Conservation (phyloP, 768 basidiomycete species). For the Neoboletus brunneissimus region DNA sequence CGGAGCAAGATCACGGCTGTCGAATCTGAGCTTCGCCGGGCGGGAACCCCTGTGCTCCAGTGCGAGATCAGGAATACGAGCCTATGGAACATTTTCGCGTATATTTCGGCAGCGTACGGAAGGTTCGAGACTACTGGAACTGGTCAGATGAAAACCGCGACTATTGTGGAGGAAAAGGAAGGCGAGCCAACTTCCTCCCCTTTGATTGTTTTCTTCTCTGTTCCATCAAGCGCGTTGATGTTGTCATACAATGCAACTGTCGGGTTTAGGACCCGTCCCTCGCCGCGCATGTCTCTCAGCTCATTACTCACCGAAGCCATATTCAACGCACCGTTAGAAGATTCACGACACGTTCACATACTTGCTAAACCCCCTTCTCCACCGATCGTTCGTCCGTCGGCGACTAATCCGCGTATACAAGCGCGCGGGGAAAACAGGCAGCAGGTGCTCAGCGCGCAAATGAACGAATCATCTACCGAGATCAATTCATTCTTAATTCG, state of each 20-base stretch:
- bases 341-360: constrained; percentile 22
- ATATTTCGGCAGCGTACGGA: constrained; percentile 23
- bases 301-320: constrained; percentile 12
- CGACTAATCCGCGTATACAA: not conserved
- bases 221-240: constrained; percentile 18
- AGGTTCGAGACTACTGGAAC: constrained; percentile 15
- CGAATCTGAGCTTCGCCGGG: constrained; percentile 21
- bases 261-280: constrained; percentile 20
- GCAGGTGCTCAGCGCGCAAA: constrained; percentile 12
- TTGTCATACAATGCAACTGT: constrained; percentile 11
- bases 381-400: not conserved
- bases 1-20: constrained; percentile 22
- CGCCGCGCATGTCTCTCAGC: constrained; percentile 2
- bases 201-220: constrained; percentile 26
- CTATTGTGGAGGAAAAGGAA: constrained; percentile 18
- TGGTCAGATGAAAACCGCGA: constrained; percentile 17
- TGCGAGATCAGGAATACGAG: constrained; percentile 21
- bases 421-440: constrained; percentile 10
- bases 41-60: constrained; percentile 23
- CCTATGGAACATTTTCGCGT: constrained; percentile 17
- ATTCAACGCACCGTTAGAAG: constrained; percentile 20
- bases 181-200: constrained; percentile 17
- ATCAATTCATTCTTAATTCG: constrained; percentile 20
- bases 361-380: constrained; percentile 22
- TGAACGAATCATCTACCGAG: constrained; percentile 14